Percentiles rank a stretch among this genome's conserved stretches.
Evolutionary conservation across 495 filamentous ascomycete species (phyloP).

Genomic region (Podospora bellae-mahoneyi): DNA sequence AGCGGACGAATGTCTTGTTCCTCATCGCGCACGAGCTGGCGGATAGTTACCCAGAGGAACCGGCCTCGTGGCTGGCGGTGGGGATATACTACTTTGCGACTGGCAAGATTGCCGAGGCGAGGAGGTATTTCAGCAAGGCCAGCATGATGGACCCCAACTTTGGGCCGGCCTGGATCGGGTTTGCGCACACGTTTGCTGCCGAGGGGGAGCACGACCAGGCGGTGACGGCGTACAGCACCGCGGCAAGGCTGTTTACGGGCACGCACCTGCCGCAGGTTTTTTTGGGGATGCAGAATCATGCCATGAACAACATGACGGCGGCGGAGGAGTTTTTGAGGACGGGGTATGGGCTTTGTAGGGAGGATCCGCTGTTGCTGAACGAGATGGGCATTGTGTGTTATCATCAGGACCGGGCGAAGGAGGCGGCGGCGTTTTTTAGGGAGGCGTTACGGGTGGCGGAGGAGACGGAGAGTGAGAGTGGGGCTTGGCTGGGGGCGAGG

Average conservation of each 20-base stretch:
- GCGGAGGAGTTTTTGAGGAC: conserved; percentile 94
- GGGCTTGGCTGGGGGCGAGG: conserved; percentile 81
- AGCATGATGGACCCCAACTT: conserved; percentile 97
- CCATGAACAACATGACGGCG: conserved; percentile 88
- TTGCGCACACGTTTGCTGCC: conserved; percentile 99
- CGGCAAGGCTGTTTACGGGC: conserved; percentile 91
- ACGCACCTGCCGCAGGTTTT: conserved; percentile 96
- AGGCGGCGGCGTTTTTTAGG: conserved; percentile 68
- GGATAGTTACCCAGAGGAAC: conserved; percentile 85
- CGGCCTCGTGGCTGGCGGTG: conserved; percentile 88
- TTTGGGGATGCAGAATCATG: conserved; percentile 96
- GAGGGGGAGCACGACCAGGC: conserved; percentile 99
- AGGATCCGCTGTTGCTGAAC: conserved; percentile 88
- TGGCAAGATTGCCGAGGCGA: conserved; percentile 84
- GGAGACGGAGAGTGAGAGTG: conserved; percentile 74
- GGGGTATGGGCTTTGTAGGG: conserved; percentile 70
- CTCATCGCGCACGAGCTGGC: conserved; percentile 91
- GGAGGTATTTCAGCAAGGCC: conserved; percentile 94
- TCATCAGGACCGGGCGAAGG: conserved; percentile 75
- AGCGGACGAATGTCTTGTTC: conserved; percentile 82
- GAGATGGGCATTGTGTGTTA: conserved; percentile 94
- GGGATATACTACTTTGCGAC: conserved; percentile 93
- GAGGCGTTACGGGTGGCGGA: conserved; percentile 71
- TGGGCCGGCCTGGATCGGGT: conserved; percentile 97
- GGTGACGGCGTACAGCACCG: conserved; percentile 95